phyloP scores from a whole-genome alignment of 192 early-diverging fungal species.

The Lobosporangium transversale region DNA sequence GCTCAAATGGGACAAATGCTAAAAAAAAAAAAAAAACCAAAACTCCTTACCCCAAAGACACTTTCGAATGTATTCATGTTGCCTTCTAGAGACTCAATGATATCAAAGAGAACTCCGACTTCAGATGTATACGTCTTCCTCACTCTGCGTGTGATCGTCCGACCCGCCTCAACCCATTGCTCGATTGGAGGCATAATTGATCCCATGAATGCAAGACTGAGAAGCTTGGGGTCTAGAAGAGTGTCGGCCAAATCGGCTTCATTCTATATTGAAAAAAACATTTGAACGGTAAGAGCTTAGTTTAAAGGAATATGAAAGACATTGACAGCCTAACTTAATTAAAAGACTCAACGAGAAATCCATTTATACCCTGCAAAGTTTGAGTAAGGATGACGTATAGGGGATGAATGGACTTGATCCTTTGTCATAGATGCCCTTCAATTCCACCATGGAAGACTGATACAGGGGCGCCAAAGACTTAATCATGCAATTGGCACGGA shows the following conservation, averaged over 20 bases:
- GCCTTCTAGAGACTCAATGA: slow-evolving; percentile 44
- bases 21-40: too few relatives aligned
- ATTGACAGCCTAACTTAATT: background rate
- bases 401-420: slow-evolving; percentile 70
- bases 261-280: slow-evolving; percentile 49
- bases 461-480: slow-evolving; percentile 64
- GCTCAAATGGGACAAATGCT: background rate
- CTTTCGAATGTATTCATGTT: slow-evolving; percentile 53
- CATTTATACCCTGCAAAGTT: slow-evolving; percentile 67
- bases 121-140: slow-evolving; percentile 40
- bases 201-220: slow-evolving; percentile 51
- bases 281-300: background rate
- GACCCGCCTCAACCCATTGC: slow-evolving; percentile 48
- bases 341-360: background rate
- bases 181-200: slow-evolving; percentile 53
- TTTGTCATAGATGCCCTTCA: slow-evolving; percentile 65
- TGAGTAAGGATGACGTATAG: slow-evolving; percentile 66
- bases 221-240: slow-evolving; percentile 59
- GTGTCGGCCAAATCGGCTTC: slow-evolving; percentile 70
- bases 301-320: background rate
- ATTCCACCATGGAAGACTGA: slow-evolving; percentile 60
- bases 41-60: slow-evolving; percentile 42
- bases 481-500: slow-evolving; percentile 70
- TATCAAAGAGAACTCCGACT: slow-evolving; percentile 46
- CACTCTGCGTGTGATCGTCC: slow-evolving; percentile 15